These are phyloP conservation scores for Debaryomyces udenii DNA, from an alignment of 1,139 yeast species.

Conservation along the genomic window DNA sequence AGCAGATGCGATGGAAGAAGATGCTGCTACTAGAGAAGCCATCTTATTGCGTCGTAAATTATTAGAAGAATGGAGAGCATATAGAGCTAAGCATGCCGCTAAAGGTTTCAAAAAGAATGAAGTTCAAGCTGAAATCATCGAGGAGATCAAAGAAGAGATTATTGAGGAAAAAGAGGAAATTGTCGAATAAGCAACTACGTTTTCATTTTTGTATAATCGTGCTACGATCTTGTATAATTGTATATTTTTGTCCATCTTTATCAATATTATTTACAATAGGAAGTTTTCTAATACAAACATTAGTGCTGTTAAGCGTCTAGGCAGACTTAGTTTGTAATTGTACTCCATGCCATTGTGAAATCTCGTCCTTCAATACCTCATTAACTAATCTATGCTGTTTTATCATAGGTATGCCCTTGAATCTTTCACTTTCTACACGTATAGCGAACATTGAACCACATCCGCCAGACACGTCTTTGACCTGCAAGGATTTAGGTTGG, in stretches of 20 bases:
- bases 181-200: constrained; percentile 47
- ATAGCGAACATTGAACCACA: constrained; percentile 99
- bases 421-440: constrained; percentile 67
- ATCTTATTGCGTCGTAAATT: constrained; percentile 82
- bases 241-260: constrained; percentile 8
- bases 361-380: constrained; percentile 79
- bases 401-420: constrained; percentile 79
- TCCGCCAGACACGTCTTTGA: constrained; percentile 86
- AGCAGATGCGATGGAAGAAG: constrained; percentile 95
- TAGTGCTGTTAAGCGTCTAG: constrained; percentile 4
- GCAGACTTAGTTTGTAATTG: constrained; percentile 74
- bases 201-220: constrained; percentile 6
- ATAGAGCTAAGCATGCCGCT: constrained; percentile 63
- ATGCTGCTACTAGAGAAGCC: constrained; percentile 87
- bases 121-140: constrained; percentile 66
- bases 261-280: not conserved
- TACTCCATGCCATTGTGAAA: constrained; percentile 91
- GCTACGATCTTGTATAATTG: constrained; percentile 1
- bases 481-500: constrained; percentile 61
- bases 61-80: constrained; percentile 83
- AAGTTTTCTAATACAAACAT: not conserved
- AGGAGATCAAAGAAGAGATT: constrained; percentile 66
- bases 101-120: constrained; percentile 52
- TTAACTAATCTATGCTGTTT: constrained; percentile 93
- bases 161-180: constrained; percentile 83